Evolutionary conservation across 2,329 filamentous ascomycete genomes (phyloP), one percentile per base, ranked within the genome.

Genomic region (Sclerotinia sclerotiorum): DNA sequence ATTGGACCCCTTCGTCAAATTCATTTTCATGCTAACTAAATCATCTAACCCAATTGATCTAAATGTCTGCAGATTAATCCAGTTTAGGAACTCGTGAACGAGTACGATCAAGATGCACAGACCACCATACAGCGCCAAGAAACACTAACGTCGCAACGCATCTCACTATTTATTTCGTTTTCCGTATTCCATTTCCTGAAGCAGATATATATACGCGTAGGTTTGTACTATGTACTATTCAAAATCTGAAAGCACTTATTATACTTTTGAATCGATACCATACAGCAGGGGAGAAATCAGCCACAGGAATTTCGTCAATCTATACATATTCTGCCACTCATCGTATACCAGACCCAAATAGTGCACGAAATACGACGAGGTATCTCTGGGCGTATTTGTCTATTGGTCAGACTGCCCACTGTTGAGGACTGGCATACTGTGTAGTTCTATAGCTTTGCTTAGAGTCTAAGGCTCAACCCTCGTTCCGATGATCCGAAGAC

Each of bases 321-420:
- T 32, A 13, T 24, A 17, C n/a, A 7, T 24, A 10, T 39, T 1
- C 13, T 10, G 21, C 27, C 2, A 55, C n/a, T n/a, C 17, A 24
- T 57, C 54, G 32, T 57, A 57, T 57, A 17, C 54, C 35, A 57
- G 54, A 19, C 54, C 54, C 32, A 57, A 39, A 42, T n/a, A 57
- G 54, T 57, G 24, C 21, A 13, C 35, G 32, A 57, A 17, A 24
- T 24, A 57, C 54, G 54, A 24, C 13, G 21, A 32, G 8, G 3
- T 21, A n/a, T 57, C 32, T 57, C 32, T 24, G 1, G 1, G 21
- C 32, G 17, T 57, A 21, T 24, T 17, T 15, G 11, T 39, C 11
- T 24, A 17, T 57, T 57, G 32, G 32, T 39, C 35, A 3, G 2
- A 57, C n/a, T 39, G 8, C 54, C 19, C 11, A 3, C 13, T 11